A percentile compares a stretch with the other conserved stretches of the same genome.
These are phyloP conservation scores for Brasenia schreberi DNA, from an alignment of 164 flowering plant species.

Conservation along the genomic window DNA sequence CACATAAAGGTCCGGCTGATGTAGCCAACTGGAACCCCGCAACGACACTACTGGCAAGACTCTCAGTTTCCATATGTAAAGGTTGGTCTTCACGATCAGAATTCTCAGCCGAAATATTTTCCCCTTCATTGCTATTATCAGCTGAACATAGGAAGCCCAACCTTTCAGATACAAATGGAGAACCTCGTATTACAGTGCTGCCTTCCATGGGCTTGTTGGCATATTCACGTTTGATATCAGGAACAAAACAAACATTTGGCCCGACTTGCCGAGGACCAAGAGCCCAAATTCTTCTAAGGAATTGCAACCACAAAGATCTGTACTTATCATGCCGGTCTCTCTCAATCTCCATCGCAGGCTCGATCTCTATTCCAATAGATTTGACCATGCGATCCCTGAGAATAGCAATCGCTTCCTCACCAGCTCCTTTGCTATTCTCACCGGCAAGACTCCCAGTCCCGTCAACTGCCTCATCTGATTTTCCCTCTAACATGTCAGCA, in stretches of 20 bases:
- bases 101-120: constrained; percentile 8
- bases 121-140: not conserved
- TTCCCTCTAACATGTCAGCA: constrained; percentile 47
- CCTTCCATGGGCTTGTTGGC: constrained; percentile 3
- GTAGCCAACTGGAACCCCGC: constrained; percentile 93
- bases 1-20: constrained; percentile 80
- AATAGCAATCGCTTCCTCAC: constrained; percentile 27
- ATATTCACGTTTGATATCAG: constrained; percentile 20
- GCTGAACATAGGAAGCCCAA: constrained; percentile 36
- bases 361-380: constrained; percentile 46
- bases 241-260: constrained; percentile 69
- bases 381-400: constrained; percentile 52
- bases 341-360: constrained; percentile 23
- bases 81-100: constrained; percentile 12
- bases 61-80: constrained; percentile 35
- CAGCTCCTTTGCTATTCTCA: too few species aligned
- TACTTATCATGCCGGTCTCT: constrained; percentile 50
- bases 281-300: constrained; percentile 76
- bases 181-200: constrained; percentile 35
- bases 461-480: constrained; percentile 16
- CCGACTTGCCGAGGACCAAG: constrained; percentile 82
- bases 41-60: constrained; percentile 56
- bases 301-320: constrained; percentile 38
- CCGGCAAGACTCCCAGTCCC: too few species aligned
- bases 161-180: constrained; percentile 49